Conservation (phyloP, 1,284 basidiomycete genomes). For the Lignosus rhinocerotis region DNA sequence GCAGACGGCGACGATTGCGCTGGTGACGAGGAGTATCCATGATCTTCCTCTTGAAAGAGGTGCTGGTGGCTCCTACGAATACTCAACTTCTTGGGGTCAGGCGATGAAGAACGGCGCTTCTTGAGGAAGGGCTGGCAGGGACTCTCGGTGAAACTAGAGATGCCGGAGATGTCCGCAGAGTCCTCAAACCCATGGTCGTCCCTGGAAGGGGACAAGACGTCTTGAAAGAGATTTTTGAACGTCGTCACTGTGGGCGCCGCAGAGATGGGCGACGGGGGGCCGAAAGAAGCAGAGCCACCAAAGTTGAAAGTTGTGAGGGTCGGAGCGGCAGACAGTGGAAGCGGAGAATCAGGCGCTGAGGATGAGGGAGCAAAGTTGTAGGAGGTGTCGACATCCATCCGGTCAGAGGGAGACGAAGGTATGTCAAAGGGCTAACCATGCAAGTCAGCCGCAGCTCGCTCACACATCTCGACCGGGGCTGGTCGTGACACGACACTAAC, state of each 20-base stretch:
- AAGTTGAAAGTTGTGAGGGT: slow-evolving; percentile 34
- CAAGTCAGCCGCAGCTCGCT: slow-evolving; percentile 16
- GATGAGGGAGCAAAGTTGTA: slow-evolving; percentile 29
- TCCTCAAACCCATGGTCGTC: slow-evolving; percentile 15
- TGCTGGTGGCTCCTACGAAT: slow-evolving; percentile 34
- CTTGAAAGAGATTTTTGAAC: slow-evolving; percentile 65
- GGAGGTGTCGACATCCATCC: slow-evolving; percentile 75
- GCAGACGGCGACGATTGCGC: slow-evolving; percentile 61
- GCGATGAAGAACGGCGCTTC: slow-evolving; percentile 72
- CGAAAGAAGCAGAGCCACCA: slow-evolving; percentile 20
- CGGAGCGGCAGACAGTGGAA: slow-evolving; percentile 28
- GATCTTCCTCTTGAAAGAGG: slow-evolving; percentile 29
- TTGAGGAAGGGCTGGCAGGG: slow-evolving; percentile 49
- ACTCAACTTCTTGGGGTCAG: slow-evolving; percentile 45
- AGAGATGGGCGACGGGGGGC: slow-evolving; percentile 45
- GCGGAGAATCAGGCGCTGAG: slow-evolving; percentile 25
- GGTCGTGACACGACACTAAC: slow-evolving; percentile 30
- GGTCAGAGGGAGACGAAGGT: slow-evolving; percentile 45
- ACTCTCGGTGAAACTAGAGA: slow-evolving; percentile 39
- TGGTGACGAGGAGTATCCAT: slow-evolving; percentile 52
- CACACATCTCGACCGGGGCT: not conserved
- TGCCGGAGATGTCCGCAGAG: slow-evolving; percentile 15
- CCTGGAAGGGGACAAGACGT: slow-evolving; percentile 47
- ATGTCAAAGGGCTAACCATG: slow-evolving; percentile 26
- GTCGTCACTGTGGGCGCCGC: slow-evolving; percentile 51